Evolutionary conservation across 2,329 filamentous ascomycete genomes (phyloP), one percentile per base, ranked within the genome.

Genomic region (Pseudogymnoascus sp.): DNA sequence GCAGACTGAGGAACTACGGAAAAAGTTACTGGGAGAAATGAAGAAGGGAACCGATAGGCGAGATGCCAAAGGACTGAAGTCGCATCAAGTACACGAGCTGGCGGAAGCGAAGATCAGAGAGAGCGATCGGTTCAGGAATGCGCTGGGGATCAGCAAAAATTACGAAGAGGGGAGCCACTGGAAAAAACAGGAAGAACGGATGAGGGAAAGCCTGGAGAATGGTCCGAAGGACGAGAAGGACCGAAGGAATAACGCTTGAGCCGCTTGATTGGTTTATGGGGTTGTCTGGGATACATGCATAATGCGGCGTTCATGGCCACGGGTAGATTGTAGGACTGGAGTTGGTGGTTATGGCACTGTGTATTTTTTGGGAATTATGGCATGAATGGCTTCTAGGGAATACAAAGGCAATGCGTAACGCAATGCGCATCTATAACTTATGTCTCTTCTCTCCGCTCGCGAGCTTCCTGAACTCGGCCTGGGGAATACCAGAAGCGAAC

Each of bases 101-200:
- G 94, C 94, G 16, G 89, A 94, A 70, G 94, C 93, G 63, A 99
- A 99, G 82, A 93, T 96, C 67, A 88, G 90, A 73, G 94, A 99
- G 81, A 96, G 88, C 74, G 92, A 97, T 76, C 83, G 89, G 68
- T 78, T 99, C 72, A 80, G 93, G 66, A 89, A 81, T 74, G 94
- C 94, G 6, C 79, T 99, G 67, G 92, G 92, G 58, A 96, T 97
- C 69, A 86, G 86, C 71, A 87, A 87, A 71, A 83, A 93, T 72
- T 94, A 94, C 69, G 86, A 93, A 71, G 90, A 95, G 74, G 92
- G 90, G 5, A 83, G 87, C 58, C 89, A 96, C 73, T 94, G 91
- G 89, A 86, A 84, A 76, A 86, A 85, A 65, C 89, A 95, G 72
- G 90, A 94, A 71, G 89, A 93, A 74, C 80, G 86, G 64, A 71